Base-by-base conservation (phyloP, 768 basidiomycete genomes). In the Postia placenta region DNA sequence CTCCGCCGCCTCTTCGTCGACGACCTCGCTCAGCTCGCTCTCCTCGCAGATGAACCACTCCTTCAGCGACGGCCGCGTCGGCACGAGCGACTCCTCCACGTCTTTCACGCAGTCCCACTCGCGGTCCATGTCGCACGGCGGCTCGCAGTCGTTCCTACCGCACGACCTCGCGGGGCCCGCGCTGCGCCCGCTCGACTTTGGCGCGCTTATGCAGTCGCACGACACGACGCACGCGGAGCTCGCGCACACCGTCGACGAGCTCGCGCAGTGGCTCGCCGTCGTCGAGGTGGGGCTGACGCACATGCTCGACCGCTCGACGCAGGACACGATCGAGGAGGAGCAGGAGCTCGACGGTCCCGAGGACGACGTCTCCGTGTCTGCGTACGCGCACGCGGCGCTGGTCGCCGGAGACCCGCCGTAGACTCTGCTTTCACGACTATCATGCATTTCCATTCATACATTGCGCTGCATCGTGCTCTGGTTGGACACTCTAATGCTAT, bases 181-280 rank as follows among this genome's bases (percentile, higher is more conserved):
- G 0, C 63, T 90, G 5, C 74, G 69, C 30, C 81, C 87, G 2
- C 70, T 96, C n/a, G 82, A 94, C 61, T 85, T 92, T 52, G 65
- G 66, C 4, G 65, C 72, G 22, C 63, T 79, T 19, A 65, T 84
- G 52, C 71, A 78, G 17, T 74, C 74, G 4, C 69, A 70, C 23
- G 82, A 81, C 9, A 74, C 71, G 27, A 80, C 84, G 0, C 84
- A 87, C 55, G 64, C 69, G 1, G 86, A 91, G 60, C 74, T 97
- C 42, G 81, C 80, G 38, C 67, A 72, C 38, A 86, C 83, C 2
- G 79, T 95, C 9, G 84, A 85, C 39, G 81, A 87, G 59, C 75
- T 97, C 28, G 74, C 76, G 2, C 73, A 77, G 53, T 94, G 89
- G 90, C 65, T 97, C 49, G 74, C 76, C 4, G 73, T 82, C 0